phyloP scores from a whole-genome alignment of 2,329 filamentous ascomycete species.

The Bertia moriformis region DNA sequence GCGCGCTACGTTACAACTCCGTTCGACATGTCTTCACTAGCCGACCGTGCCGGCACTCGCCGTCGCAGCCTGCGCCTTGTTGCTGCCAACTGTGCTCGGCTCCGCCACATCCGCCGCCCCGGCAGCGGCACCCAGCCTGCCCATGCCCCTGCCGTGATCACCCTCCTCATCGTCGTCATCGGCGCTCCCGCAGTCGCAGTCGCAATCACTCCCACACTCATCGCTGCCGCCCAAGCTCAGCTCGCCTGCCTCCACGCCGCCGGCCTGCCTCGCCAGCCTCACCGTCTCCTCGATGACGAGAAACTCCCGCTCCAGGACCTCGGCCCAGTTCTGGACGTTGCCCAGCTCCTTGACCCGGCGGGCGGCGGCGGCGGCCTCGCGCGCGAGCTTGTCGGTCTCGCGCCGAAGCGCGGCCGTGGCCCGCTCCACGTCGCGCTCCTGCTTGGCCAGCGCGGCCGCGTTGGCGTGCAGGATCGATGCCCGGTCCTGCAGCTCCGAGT shows the following conservation, averaged over 20 bases:
- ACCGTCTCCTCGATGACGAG: conserved; percentile 50
- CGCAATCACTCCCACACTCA: conserved; percentile 12
- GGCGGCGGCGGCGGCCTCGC: conserved; percentile 46
- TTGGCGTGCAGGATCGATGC: conserved; percentile 59
- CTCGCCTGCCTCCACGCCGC: conserved; percentile 4
- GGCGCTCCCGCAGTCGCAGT: conserved; percentile 6
- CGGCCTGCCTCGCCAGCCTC: conserved; percentile 29
- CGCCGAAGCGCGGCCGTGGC: conserved; percentile 43
- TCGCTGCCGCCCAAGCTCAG: conserved; percentile 7
- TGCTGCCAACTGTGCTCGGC: too few species aligned
- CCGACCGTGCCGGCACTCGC: too few species aligned
- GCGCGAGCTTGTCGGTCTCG: conserved; percentile 52
- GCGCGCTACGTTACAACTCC: too few species aligned
- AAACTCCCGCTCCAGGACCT: conserved; percentile 61
- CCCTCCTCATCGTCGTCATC: background rate
- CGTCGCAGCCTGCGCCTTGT: too few species aligned
- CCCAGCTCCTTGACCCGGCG: conserved; percentile 63
- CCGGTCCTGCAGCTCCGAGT: conserved; percentile 52
- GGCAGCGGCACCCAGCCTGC: too few species aligned
- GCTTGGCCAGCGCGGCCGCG: conserved; percentile 45
- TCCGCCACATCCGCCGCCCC: too few species aligned
- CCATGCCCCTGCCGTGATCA: too few species aligned
- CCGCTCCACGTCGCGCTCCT: conserved; percentile 50
- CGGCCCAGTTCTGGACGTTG: conserved; percentile 76
- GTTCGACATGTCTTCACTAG: too few species aligned